Evolutionary conservation across 2,329 filamentous ascomycete genomes (phyloP).

Genomic region (Fusarium marasasianum): DNA sequence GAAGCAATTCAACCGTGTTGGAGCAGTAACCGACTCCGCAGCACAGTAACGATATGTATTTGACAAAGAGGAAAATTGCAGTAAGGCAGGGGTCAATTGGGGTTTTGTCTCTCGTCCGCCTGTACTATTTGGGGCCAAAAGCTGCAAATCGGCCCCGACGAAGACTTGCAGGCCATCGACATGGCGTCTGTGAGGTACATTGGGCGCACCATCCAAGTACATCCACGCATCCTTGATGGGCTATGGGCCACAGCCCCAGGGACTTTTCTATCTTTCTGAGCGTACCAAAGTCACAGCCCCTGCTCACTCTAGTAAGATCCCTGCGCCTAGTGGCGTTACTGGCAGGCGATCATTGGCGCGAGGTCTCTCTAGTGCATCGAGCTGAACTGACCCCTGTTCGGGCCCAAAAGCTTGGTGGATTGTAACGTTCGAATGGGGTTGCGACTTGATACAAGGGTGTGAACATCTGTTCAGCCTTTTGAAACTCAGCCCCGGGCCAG

Average conservation of each 20-base stretch:
- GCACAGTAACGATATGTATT: background rate
- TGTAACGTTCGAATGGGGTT: background rate
- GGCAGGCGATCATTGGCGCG: slow-evolving; percentile 24
- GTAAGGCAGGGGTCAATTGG: slow-evolving; percentile 11
- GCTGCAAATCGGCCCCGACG: background rate
- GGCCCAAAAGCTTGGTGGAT: background rate
- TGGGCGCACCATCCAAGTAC: slow-evolving; percentile 5
- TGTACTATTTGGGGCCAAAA: slow-evolving; percentile 8
- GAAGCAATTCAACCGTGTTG: slow-evolving; percentile 20
- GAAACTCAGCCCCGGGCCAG: slow-evolving; percentile 12
- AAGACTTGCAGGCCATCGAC: slow-evolving; percentile 7
- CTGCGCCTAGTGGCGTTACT: slow-evolving; percentile 13
- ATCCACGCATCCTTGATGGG: background rate
- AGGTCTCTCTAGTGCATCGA: slow-evolving; percentile 24
- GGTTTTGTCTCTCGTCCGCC: slow-evolving; percentile 30
- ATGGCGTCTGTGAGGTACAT: background rate
- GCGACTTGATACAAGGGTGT: background rate
- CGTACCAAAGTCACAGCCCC: slow-evolving; percentile 14
- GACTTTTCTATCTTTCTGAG: background rate
- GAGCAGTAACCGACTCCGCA: background rate
- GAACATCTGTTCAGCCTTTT: background rate
- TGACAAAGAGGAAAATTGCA: background rate
- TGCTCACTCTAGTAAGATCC: slow-evolving; percentile 8
- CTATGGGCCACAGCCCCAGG: background rate
- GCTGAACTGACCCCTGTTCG: slow-evolving; percentile 30